Evolutionary conservation across 2,329 filamentous ascomycete species (phyloP).

Genomic region (Ceratocystis alfenasii): DNA sequence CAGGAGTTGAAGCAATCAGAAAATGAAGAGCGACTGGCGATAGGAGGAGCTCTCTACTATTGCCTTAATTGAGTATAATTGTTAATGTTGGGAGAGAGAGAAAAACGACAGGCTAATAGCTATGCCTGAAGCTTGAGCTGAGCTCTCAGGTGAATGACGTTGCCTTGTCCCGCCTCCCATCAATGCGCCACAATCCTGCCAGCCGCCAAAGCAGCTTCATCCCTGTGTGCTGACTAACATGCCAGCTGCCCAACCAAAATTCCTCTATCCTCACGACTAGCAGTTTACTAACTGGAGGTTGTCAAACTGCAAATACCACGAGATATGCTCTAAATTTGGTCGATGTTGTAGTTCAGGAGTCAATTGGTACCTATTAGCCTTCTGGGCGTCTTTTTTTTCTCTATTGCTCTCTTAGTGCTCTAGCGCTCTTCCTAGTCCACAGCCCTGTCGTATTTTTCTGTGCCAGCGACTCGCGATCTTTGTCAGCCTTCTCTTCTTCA

Average conservation of each 20-base stretch:
- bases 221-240: conserved; percentile 14
- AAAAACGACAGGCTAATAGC: not conserved
- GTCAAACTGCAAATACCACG: not conserved
- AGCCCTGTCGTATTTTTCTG: conserved; percentile 16
- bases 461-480: conserved; percentile 13
- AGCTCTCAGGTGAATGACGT: conserved; percentile 23
- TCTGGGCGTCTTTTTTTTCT: not conserved
- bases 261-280: conserved; percentile 4
- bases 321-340: not conserved
- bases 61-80: conserved; percentile 30
- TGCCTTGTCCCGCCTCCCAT: conserved; percentile 12
- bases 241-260: conserved; percentile 13
- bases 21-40: conserved; percentile 21
- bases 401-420: not conserved
- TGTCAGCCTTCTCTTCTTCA: conserved; percentile 20
- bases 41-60: conserved; percentile 87
- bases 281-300: not conserved
- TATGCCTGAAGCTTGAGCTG: conserved; percentile 19
- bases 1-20: not conserved
- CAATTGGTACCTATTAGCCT: not conserved
- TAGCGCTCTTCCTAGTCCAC: not conserved
- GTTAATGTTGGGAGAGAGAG: not conserved
- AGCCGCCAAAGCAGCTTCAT: conserved; percentile 4
- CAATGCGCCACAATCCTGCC: not conserved
- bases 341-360: not conserved